phyloP scores from a whole-genome alignment of 148 eudicot genomes.

The Silene uniflora region DNA sequence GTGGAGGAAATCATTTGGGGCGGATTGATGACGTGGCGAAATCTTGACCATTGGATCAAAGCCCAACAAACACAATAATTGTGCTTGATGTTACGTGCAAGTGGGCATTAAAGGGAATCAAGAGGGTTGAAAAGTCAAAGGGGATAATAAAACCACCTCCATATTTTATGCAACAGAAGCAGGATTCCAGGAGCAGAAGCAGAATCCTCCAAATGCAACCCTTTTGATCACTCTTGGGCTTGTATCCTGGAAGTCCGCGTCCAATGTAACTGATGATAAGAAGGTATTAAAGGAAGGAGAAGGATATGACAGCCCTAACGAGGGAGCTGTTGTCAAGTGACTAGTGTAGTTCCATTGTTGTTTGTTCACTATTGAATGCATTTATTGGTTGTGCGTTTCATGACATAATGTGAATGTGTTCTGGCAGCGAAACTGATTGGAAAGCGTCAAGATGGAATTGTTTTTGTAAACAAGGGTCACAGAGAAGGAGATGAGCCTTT shows the following conservation, averaged over 20 bases:
- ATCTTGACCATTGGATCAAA: too few relatives aligned
- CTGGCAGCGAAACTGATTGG: constrained; percentile 79
- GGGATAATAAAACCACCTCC: too few relatives aligned
- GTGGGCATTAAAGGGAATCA: too few relatives aligned
- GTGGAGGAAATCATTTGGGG: too few relatives aligned
- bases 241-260: constrained; percentile 72
- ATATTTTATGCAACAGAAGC: too few relatives aligned
- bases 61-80: too few relatives aligned
- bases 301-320: constrained; percentile 78
- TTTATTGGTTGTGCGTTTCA: background rate
- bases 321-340: constrained; percentile 69
- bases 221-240: constrained; percentile 62
- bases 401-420: constrained; percentile 3
- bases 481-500: constrained; percentile 55
- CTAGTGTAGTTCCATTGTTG: too few relatives aligned
- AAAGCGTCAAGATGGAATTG: constrained; percentile 77
- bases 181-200: too few relatives aligned
- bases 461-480: constrained; percentile 68
- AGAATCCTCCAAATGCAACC: constrained; percentile 64
- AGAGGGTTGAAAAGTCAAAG: too few relatives aligned
- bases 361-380: too few relatives aligned
- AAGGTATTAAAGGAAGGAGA: constrained; percentile 83
- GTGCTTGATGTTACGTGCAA: too few relatives aligned
- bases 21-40: too few relatives aligned
- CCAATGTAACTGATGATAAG: constrained; percentile 58